A percentile compares a stretch with the other conserved stretches of the same genome.
Conservation (phyloP, 176 grass and related monocot genomes). For the Carex kokanica region DNA sequence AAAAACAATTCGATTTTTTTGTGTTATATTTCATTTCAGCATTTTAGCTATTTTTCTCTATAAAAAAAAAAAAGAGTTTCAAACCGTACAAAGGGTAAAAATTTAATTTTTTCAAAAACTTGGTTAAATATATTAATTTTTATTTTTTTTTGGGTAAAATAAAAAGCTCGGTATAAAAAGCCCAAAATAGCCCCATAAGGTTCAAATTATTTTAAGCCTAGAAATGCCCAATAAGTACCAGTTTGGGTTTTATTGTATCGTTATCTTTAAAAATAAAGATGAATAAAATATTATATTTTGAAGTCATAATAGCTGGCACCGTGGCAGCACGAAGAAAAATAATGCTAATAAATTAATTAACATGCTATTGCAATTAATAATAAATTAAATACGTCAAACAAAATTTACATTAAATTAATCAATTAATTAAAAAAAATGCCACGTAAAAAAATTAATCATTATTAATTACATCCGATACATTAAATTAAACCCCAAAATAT, state of each 20-base stretch:
- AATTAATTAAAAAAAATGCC: background rate
- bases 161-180: too few species aligned
- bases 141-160: too few species aligned
- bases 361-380: background rate
- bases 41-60: too few species aligned
- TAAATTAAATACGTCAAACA: background rate
- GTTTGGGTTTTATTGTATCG: background rate
- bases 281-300: background rate
- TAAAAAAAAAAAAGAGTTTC: too few species aligned
- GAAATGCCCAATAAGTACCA: background rate
- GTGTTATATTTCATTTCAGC: too few species aligned
- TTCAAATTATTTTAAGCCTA: background rate
- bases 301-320: background rate
- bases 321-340: constrained; percentile 20
- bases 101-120: too few species aligned
- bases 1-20: too few species aligned
- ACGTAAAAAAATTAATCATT: background rate
- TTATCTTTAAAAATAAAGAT: background rate
- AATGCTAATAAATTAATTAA: background rate
- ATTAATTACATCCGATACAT: background rate
- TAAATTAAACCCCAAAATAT: background rate
- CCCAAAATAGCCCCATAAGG: background rate
- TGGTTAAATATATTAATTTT: too few species aligned
- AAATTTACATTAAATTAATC: background rate
- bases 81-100: too few species aligned